These are phyloP conservation scores for Capsella bursapastoris DNA, from an alignment of 345 rosid genomes.

Conservation along the genomic window DNA sequence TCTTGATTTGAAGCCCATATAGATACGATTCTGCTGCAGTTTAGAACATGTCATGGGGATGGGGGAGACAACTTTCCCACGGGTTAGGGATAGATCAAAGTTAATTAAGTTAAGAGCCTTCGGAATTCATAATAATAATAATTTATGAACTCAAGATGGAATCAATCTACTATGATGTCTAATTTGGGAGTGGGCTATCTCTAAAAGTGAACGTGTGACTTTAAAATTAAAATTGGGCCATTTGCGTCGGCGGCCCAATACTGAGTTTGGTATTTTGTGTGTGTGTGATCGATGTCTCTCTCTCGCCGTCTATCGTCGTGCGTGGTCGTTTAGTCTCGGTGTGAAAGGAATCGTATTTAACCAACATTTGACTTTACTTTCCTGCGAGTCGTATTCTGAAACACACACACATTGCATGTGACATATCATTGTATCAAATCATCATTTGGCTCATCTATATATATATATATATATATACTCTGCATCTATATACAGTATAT, in stretches of 20 bases:
- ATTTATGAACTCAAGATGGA: too few relatives aligned
- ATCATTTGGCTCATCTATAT: too few relatives aligned
- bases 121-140: too few relatives aligned
- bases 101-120: neutral
- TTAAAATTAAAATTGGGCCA: neutral
- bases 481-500: neutral
- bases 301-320: too few relatives aligned
- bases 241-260: neutral
- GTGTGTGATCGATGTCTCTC: too few relatives aligned
- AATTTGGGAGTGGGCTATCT: too few relatives aligned
- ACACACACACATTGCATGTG: neutral
- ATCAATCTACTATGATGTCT: too few relatives aligned
- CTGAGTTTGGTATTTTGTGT: too few relatives aligned
- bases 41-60: too few relatives aligned
- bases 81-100: neutral
- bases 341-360: constrained; percentile 20
- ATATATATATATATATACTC: neutral
- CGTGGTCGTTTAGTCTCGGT: neutral
- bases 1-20: too few relatives aligned
- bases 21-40: neutral
- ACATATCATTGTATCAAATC: neutral
- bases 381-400: neutral
- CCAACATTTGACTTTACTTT: neutral
- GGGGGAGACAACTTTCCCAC: neutral
- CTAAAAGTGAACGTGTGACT: too few relatives aligned